Percentiles rank a stretch among this genome's conserved stretches.
phyloP scores from a whole-genome alignment of 2,329 filamentous ascomycete species.

The Colletotrichum kahawae region DNA sequence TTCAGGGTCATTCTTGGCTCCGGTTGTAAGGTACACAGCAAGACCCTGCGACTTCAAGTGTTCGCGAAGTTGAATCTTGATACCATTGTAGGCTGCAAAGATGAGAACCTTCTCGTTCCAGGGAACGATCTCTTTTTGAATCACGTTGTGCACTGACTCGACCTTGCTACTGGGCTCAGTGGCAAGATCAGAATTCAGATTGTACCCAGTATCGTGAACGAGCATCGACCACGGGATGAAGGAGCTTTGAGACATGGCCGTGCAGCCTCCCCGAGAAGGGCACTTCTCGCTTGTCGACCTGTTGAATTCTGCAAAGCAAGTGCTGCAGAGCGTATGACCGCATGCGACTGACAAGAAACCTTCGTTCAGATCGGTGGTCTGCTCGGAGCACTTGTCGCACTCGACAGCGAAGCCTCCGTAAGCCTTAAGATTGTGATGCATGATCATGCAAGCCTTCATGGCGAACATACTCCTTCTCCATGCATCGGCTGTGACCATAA shows the following conservation, averaged over 20 bases:
- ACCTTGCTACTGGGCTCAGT: constrained; percentile 23
- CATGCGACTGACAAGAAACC: background rate
- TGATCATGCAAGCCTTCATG: background rate
- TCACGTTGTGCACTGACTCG: constrained; percentile 26
- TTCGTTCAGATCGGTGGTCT: background rate
- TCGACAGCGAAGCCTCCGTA: background rate
- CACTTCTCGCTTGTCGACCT: background rate
- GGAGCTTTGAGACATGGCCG: background rate
- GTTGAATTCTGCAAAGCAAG: background rate
- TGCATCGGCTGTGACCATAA: background rate
- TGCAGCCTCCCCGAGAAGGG: background rate
- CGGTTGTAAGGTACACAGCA: constrained; percentile 10
- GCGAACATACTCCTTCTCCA: background rate
- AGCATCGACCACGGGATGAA: background rate
- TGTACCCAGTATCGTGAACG: background rate
- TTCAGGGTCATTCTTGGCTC: background rate
- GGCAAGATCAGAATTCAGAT: background rate
- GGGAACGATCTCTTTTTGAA: constrained; percentile 24
- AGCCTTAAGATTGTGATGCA: background rate
- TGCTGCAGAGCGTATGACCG: background rate
- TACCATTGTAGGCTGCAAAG: constrained; percentile 39
- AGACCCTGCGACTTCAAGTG: constrained; percentile 18
- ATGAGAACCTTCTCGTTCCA: constrained; percentile 34
- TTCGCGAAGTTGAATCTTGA: constrained; percentile 30
- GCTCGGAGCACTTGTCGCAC: background rate